A percentile compares a stretch with the other conserved stretches of the same genome.
Conservation (phyloP, 768 basidiomycete genomes). For the Rhodosporidiobolus sp. region DNA sequence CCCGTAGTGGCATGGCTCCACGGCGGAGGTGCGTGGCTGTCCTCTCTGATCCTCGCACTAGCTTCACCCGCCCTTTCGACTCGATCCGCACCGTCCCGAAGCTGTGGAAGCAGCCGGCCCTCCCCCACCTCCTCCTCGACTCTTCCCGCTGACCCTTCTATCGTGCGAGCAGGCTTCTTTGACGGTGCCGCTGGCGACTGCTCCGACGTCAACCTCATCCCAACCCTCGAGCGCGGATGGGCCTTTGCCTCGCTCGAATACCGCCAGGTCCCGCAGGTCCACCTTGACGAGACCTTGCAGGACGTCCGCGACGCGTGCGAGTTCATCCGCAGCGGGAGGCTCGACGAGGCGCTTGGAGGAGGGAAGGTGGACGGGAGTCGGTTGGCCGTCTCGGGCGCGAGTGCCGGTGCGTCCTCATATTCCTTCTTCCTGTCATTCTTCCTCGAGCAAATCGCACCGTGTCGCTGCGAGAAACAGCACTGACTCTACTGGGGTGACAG, state of each 20-base stretch:
- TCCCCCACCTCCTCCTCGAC: not conserved
- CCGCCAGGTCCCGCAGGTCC: constrained; percentile 31
- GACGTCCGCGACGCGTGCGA: constrained; percentile 23
- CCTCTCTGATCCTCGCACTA: not conserved
- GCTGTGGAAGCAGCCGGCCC: not conserved
- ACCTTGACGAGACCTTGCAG: constrained; percentile 16
- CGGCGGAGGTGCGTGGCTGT: constrained; percentile 36
- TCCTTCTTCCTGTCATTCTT: not conserved
- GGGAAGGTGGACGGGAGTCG: constrained; percentile 19
- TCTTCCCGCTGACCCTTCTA: not conserved
- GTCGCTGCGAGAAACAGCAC: no score
- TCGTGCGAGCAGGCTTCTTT: constrained; percentile 18
- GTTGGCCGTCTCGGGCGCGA: constrained; percentile 14
- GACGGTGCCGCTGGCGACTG: constrained; percentile 31
- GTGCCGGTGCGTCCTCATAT: constrained; percentile 22
- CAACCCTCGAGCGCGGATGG: constrained; percentile 29
- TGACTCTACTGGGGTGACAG: not conserved
- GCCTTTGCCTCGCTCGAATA: constrained; percentile 36
- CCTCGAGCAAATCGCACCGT: not conserved
- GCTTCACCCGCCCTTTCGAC: not conserved
- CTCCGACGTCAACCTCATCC: constrained; percentile 14
- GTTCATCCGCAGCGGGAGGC: constrained; percentile 14
- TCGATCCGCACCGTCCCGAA: not conserved
- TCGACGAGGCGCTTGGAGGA: constrained; percentile 23
- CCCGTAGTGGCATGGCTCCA: constrained; percentile 24